Conservation (phyloP, 371 early-diverging fungal species). For the Choanephora cucurbitarum region DNA sequence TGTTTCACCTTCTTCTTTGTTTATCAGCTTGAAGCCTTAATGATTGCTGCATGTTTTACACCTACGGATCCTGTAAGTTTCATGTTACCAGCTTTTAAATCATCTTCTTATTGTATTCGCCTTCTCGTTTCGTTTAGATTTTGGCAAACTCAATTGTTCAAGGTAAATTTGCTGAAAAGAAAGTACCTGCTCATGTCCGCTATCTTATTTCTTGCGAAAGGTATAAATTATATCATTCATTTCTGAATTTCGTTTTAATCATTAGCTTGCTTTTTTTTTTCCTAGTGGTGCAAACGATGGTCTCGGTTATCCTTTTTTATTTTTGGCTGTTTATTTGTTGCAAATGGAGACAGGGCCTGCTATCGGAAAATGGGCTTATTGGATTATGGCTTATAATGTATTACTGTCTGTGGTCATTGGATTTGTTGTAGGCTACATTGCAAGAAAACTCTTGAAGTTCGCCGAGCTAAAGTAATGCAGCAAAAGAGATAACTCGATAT, state of each 20-base stretch:
- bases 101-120: no score
- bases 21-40: conserved; percentile 38
- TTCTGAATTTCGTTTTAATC: no score
- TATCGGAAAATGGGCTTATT: conserved; percentile 69
- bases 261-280: not conserved
- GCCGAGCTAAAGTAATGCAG: conserved; percentile 58
- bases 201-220: conserved; percentile 85
- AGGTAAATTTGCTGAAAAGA: conserved; percentile 91
- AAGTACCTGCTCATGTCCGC: conserved; percentile 82
- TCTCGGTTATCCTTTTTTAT: conserved; percentile 85
- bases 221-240: conserved; percentile 16
- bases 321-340: conserved; percentile 73
- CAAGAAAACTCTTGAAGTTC: conserved; percentile 66
- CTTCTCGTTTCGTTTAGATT: conserved; percentile 53
- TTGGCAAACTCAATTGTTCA: conserved; percentile 92
- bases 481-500: not conserved
- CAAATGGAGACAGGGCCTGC: conserved; percentile 55
- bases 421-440: conserved; percentile 69
- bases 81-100: no score
- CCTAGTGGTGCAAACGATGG: conserved; percentile 78
- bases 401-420: conserved; percentile 75
- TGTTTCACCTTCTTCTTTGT: no score
- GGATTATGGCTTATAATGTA: conserved; percentile 77
- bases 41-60: conserved; percentile 49
- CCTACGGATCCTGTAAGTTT: conserved; percentile 52